Conservation (phyloP, 257 asterid genomes). For the Solanum pimpinellifolium region DNA sequence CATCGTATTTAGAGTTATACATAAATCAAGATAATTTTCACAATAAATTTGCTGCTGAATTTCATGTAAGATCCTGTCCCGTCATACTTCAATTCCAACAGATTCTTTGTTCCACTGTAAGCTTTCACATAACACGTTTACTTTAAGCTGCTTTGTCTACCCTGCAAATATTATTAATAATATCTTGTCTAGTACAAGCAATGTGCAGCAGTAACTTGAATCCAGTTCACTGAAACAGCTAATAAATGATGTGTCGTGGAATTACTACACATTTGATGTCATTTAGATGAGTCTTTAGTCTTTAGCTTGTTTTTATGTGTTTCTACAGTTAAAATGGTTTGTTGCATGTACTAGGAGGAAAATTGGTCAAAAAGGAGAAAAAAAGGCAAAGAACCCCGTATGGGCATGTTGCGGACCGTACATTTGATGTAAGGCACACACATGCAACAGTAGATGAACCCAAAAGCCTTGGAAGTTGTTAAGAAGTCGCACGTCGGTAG, state of each 20-base stretch:
- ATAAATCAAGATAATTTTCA: not conserved
- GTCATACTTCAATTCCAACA: not conserved
- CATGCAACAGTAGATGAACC: not conserved
- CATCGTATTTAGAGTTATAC: not conserved
- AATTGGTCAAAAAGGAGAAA: not conserved
- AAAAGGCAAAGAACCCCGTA: not conserved
- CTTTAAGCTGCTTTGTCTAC: not conserved
- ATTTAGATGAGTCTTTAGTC: not conserved
- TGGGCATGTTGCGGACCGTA: not conserved
- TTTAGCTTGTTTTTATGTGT: not conserved
- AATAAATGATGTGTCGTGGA: not conserved
- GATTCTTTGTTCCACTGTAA: not conserved
- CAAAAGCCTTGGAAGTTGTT: not conserved
- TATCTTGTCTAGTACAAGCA: not conserved
- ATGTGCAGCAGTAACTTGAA: not conserved
- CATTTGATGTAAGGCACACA: not conserved
- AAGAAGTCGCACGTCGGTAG: not conserved
- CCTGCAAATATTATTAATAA: not conserved
- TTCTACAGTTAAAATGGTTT: not conserved
- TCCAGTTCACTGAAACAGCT: not conserved
- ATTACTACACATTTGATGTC: not conserved
- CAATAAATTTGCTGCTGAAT: not conserved
- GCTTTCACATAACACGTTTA: not conserved
- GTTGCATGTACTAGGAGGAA: not conserved
- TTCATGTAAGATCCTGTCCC: not conserved